These are phyloP conservation scores for Diaporthe vaccinii DNA, from an alignment of 2,329 filamentous ascomycete species.

Conservation along the genomic window DNA sequence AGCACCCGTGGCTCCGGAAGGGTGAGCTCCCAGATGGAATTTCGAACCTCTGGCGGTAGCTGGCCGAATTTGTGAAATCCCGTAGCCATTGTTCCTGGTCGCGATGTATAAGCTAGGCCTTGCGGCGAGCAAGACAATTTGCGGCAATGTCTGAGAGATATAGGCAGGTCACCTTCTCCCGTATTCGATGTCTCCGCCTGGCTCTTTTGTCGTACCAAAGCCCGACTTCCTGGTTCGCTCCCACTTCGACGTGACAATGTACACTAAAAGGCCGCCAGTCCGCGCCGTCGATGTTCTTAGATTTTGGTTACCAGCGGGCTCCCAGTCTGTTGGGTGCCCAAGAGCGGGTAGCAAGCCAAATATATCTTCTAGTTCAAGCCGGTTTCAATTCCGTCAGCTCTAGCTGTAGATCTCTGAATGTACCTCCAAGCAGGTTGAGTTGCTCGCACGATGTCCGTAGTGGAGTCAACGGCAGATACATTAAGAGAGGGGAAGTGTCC, in stretches of 20 bases:
- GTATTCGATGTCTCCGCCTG: neutral
- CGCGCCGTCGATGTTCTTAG: constrained; percentile 28
- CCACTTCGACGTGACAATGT: constrained; percentile 2
- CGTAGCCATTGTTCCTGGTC: constrained; percentile 42
- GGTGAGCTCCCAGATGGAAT: constrained; percentile 61
- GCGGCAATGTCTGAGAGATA: neutral
- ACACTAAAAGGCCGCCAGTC: constrained; percentile 31
- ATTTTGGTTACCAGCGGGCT: constrained; percentile 4
- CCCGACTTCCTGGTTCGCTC: constrained; percentile 14
- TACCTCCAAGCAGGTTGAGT: neutral
- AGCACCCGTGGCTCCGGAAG: constrained; percentile 61
- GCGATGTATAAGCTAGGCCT: constrained; percentile 37
- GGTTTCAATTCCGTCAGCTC: neutral
- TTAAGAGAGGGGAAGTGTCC: constrained; percentile 29
- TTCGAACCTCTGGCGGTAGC: constrained; percentile 60
- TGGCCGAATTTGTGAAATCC: constrained; percentile 48
- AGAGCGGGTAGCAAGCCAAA: neutral
- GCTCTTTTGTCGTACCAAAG: neutral
- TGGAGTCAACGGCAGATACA: constrained; percentile 9
- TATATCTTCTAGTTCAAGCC: constrained; percentile 19
- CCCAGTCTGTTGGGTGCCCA: constrained; percentile 5
- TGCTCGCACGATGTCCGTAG: constrained; percentile 9
- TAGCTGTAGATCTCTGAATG: neutral
- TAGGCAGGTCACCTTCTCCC: neutral
- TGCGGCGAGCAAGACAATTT: constrained; percentile 44